Percentiles rank a stretch among this genome's conserved stretches.
phyloP scores from a whole-genome alignment of 208 protist species.

The Trichomonas vaginalis region DNA sequence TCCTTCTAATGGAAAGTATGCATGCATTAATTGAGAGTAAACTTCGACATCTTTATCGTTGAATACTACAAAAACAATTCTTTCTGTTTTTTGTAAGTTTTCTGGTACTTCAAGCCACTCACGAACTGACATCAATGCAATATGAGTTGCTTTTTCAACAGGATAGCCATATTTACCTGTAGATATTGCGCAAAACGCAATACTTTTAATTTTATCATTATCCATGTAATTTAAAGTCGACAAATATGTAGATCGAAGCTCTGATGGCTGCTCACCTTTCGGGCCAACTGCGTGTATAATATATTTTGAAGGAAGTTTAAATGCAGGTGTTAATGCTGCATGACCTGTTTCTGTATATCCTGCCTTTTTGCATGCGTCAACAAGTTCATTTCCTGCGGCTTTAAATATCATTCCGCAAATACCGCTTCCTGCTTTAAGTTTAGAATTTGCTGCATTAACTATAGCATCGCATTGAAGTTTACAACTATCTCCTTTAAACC shows the following conservation, averaged over 20 bases:
- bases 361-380: constrained; percentile 45
- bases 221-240: constrained; percentile 44
- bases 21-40: background rate
- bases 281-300: constrained; percentile 61
- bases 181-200: constrained; percentile 56
- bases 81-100: background rate
- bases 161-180: constrained; percentile 63
- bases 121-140: constrained; percentile 44
- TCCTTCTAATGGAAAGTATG: background rate
- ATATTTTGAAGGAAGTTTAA: constrained; percentile 48
- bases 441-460: constrained; percentile 58
- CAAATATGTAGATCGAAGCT: constrained; percentile 47
- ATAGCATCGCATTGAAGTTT: constrained; percentile 50
- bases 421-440: constrained; percentile 48
- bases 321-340: constrained; percentile 49
- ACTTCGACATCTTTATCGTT: background rate
- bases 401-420: constrained; percentile 57
- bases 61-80: background rate
- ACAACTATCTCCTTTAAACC: constrained; percentile 36
- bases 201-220: constrained; percentile 39
- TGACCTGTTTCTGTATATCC: constrained; percentile 46
- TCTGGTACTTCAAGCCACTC: background rate
- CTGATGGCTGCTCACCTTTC: constrained; percentile 43
- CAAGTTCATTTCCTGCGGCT: constrained; percentile 47
- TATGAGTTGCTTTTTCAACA: constrained; percentile 35